Evolutionary conservation across 2,329 filamentous ascomycete genomes (phyloP).

Genomic region (Sclerotinia borealis): DNA sequence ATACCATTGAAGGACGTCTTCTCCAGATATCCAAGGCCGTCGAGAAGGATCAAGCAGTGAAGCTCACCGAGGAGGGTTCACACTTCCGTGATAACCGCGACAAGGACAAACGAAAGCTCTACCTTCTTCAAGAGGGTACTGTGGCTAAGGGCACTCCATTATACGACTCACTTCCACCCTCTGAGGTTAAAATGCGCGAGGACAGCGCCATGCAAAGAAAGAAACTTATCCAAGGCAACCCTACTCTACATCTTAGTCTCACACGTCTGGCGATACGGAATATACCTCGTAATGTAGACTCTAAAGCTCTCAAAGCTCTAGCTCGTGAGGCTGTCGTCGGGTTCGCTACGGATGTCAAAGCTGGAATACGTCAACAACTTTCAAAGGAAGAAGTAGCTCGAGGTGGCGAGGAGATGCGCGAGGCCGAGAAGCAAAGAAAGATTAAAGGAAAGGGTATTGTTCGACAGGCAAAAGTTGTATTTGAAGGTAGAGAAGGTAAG

Average conservation of each 20-base stretch:
- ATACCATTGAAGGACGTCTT: conserved; percentile 85
- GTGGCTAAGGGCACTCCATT: conserved; percentile 72
- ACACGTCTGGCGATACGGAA: conserved; percentile 90
- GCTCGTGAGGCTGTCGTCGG: conserved; percentile 90
- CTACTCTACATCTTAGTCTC: conserved; percentile 78
- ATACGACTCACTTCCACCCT: conserved; percentile 67
- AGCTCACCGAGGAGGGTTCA: conserved; percentile 64
- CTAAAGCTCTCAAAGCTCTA: conserved; percentile 85
- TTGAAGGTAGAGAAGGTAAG: conserved; percentile 77
- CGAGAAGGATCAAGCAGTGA: conserved; percentile 70
- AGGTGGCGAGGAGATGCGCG: conserved; percentile 72
- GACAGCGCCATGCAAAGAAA: conserved; percentile 82
- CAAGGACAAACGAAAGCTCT: conserved; percentile 85
- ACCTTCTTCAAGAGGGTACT: conserved; percentile 79
- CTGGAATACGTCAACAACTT: conserved; percentile 65
- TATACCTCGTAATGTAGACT: conserved; percentile 73
- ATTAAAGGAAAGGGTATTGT: conserved; percentile 81
- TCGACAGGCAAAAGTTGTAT: conserved; percentile 89
- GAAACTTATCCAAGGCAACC: conserved; percentile 85
- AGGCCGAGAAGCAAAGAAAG: conserved; percentile 74
- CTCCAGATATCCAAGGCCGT: conserved; percentile 82
- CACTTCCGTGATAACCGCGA: conserved; percentile 59
- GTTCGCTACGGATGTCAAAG: conserved; percentile 85
- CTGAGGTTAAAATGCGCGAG: conserved; percentile 83
- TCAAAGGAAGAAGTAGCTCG: conserved; percentile 85